Base-by-base conservation (phyloP, 768 basidiomycete species). In the Lyophyllum decastes region DNA sequence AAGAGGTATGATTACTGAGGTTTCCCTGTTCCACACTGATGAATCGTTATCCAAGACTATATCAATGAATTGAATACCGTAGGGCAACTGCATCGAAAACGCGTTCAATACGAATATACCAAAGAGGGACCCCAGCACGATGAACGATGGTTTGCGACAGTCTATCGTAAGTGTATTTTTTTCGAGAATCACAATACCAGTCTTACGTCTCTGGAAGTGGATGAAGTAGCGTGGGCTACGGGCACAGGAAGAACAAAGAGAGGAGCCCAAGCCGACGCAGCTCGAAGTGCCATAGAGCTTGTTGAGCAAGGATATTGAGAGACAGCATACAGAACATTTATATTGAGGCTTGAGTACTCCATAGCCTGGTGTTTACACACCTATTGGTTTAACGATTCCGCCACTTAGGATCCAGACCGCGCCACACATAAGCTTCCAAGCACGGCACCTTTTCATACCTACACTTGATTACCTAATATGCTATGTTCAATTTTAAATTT, bases 141-240 rank as follows among this genome's bases (percentile, higher is more conserved):
- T 1, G 48, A 57, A 0, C 45, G 54, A 1, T 76, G 74, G 74
- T 66, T 62, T 6, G 61, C 58, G 4, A 58, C 54, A 4, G 73
- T 69, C 8, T 69, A 62, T 40, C 24, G 76, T 77, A 50, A 59
- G 68, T 63, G 19, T 10, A 4, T 19, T 14, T 24, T n/a, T 25
- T 22, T 22, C 21, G 16, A n/a, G n/a, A 2, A 30, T 49, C 46
- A 16, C 30, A 14, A 11, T 21, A 30, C 43, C 40, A 26, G 52
- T 21, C 12, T 24, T 7, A 25, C 21, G 19, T 41, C 21, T 30
- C 17, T 22, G 33, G 35, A 38, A 68, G 62, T 65, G 24, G 54
- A 47, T 12, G 56, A 53, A 47, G 50, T 50, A 2, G 44, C 52
- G 40, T 60, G 57, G 46, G 66, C 62, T 12, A 22, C 47, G 21